phyloP scores from a whole-genome alignment of 805 yeast species.

The Lipomyces orientalis region DNA sequence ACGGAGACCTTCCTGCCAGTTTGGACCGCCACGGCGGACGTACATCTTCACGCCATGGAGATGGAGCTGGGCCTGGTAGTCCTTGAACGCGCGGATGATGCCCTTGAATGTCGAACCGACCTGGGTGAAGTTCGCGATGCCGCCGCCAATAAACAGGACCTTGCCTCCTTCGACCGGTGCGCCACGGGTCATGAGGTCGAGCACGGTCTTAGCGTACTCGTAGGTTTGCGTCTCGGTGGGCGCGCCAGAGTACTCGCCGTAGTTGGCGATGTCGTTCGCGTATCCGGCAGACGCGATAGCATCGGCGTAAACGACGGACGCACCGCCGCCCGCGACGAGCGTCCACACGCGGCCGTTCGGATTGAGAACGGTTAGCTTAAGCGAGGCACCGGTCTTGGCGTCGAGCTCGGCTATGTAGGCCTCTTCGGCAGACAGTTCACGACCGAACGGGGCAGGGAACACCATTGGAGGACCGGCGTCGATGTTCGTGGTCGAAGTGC shows the following conservation, averaged over 20 bases:
- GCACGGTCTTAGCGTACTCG: constrained; percentile 55
- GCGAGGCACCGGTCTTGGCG: constrained; percentile 56
- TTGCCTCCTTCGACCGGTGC: constrained; percentile 48
- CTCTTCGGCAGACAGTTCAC: constrained; percentile 53
- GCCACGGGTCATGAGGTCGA: constrained; percentile 54
- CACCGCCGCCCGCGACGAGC: constrained; percentile 57
- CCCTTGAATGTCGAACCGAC: constrained; percentile 57
- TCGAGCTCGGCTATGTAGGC: constrained; percentile 56
- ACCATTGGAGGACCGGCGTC: constrained; percentile 57
- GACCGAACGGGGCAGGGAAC: constrained; percentile 57
- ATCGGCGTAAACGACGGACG: constrained; percentile 55
- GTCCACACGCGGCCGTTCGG: constrained; percentile 55
- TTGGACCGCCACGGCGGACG: constrained; percentile 56
- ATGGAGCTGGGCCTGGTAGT: constrained; percentile 47
- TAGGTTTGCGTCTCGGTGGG: constrained; percentile 55
- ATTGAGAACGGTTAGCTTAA: constrained; percentile 53
- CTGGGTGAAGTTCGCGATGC: constrained; percentile 56
- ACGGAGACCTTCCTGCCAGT: constrained; percentile 57
- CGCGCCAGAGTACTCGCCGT: constrained; percentile 57
- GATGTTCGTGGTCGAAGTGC: constrained; percentile 43
- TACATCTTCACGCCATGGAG: constrained; percentile 51
- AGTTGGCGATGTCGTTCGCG: constrained; percentile 54
- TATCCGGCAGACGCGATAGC: constrained; percentile 56
- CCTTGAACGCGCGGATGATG: constrained; percentile 56
- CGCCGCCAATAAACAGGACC: constrained; percentile 54